These are phyloP conservation scores for Gigaspora rosea DNA, from an alignment of 192 early-diverging fungal genomes.

Conservation along the genomic window DNA sequence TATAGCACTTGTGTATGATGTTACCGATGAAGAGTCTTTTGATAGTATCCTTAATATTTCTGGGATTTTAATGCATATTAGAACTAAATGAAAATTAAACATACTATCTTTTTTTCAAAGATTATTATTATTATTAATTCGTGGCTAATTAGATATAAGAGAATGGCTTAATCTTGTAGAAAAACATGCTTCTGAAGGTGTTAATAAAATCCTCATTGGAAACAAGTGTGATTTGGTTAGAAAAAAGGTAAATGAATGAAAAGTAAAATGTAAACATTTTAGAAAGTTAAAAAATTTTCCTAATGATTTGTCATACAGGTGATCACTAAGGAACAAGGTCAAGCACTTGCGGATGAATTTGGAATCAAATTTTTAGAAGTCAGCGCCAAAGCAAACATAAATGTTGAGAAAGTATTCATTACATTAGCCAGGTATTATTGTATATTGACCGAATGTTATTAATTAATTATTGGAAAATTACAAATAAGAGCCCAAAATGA, in stretches of 20 bases:
- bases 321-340: conserved; percentile 93
- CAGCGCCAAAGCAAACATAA: conserved; percentile 97
- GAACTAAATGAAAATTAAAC: not conserved
- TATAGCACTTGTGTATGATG: conserved; percentile 96
- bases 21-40: conserved; percentile 97
- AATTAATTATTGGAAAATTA: no score
- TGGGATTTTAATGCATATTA: not conserved
- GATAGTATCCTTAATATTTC: conserved; percentile 63
- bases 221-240: conserved; percentile 99
- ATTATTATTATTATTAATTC: no score
- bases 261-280: no score
- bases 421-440: conserved; percentile 74
- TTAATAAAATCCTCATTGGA: conserved; percentile 98
- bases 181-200: conserved; percentile 97
- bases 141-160: conserved; percentile 73
- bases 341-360: conserved; percentile 94
- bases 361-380: conserved; percentile 96
- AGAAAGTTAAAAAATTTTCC: not conserved
- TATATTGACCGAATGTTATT: no score
- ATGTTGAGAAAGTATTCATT: conserved; percentile 97
- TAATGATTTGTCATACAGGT: conserved; percentile 53
- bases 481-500: no score
- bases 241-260: conserved; percentile 66
- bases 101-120: not conserved
- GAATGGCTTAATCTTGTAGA: conserved; percentile 99